Percentiles rank a stretch among this genome's conserved stretches.
phyloP scores from a whole-genome alignment of 2,329 filamentous ascomycete species.

The Cyanodermella asteris region DNA sequence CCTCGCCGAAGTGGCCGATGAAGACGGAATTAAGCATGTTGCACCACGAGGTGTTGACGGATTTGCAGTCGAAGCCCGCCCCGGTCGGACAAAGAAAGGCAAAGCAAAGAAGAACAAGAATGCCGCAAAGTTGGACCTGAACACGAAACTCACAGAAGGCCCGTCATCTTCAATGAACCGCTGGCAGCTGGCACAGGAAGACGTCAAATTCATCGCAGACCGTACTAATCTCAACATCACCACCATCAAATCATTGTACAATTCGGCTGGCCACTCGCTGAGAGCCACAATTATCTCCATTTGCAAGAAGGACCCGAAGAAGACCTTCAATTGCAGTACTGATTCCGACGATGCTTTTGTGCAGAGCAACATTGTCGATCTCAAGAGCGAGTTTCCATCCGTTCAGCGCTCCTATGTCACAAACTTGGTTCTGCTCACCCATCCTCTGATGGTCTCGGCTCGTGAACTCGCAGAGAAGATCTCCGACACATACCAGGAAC shows the following conservation, averaged over 20 bases:
- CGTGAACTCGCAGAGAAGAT: constrained; percentile 30
- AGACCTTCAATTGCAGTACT: constrained; percentile 12
- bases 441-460: constrained; percentile 34
- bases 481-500: constrained; percentile 2
- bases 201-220: constrained; percentile 38
- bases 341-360: constrained; percentile 23
- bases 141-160: constrained; percentile 8
- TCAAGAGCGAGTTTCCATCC: constrained; percentile 31
- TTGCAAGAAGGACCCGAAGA: constrained; percentile 1
- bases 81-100: constrained; percentile 14
- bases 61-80: constrained; percentile 39
- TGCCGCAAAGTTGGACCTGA: constrained; percentile 7
- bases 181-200: constrained; percentile 34
- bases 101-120: constrained; percentile 21
- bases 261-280: constrained; percentile 33
- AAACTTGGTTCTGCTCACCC: constrained; percentile 33
- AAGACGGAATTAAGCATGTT: constrained; percentile 20
- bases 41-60: constrained; percentile 57
- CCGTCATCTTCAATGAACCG: constrained; percentile 20
- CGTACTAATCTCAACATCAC: constrained; percentile 26
- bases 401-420: constrained; percentile 26
- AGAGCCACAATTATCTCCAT: constrained; percentile 32
- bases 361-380: constrained; percentile 28
- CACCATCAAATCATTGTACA: constrained; percentile 34
- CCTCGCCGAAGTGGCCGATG: constrained; percentile 43